phyloP scores from a whole-genome alignment of 257 asterid species.

The Rehmannia glutinosa region DNA sequence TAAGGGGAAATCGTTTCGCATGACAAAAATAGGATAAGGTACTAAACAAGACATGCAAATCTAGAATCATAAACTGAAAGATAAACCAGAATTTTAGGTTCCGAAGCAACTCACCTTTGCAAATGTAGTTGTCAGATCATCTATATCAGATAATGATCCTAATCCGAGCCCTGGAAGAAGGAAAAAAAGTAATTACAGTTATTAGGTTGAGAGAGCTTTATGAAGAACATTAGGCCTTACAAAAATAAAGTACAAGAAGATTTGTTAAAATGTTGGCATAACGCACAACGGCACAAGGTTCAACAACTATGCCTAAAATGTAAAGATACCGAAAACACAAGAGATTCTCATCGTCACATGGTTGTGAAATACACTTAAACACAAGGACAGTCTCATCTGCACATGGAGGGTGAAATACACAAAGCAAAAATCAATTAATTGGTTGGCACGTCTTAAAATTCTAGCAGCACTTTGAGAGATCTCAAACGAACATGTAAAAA shows the following conservation, averaged over 20 bases:
- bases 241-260: not conserved
- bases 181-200: not conserved
- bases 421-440: not conserved
- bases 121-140: conserved; percentile 75
- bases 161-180: conserved; percentile 58
- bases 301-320: conserved; percentile 1
- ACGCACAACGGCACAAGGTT: not conserved
- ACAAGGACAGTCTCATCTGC: not conserved
- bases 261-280: not conserved
- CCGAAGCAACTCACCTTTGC: conserved; percentile 53
- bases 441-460: not conserved
- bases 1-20: not conserved
- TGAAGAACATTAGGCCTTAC: not conserved
- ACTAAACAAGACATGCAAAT: not conserved
- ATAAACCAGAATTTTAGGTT: not conserved
- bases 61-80: conserved; percentile 2
- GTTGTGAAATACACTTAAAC: not conserved
- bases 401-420: not conserved
- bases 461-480: not conserved
- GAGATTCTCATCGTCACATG: not conserved
- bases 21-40: not conserved
- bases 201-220: not conserved
- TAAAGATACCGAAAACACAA: not conserved
- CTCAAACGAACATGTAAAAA: not conserved
- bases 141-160: conserved; percentile 71